A percentile compares a stretch with the other conserved stretches of the same genome.
Evolutionary conservation across 139 green algal genomes (phyloP).

Genomic region (Ettlia oleoabundans): DNA sequence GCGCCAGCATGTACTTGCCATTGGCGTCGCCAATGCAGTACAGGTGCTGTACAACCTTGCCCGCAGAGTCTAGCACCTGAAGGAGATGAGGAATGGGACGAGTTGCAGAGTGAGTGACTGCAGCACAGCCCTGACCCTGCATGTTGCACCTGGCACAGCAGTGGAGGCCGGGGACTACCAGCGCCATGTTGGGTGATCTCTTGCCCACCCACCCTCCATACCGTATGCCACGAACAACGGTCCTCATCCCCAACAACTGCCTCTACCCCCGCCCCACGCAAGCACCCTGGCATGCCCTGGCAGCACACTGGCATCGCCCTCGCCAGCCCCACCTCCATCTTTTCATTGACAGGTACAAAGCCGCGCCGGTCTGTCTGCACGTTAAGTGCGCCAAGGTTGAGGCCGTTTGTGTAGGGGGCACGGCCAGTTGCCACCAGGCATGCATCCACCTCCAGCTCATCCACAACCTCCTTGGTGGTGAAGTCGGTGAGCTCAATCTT

Average conservation of each 20-base stretch:
- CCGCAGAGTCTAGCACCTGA: slow-evolving; percentile 71
- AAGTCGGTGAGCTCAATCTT: slow-evolving; percentile 98
- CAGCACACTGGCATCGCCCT: background rate
- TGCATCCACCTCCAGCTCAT: slow-evolving; percentile 93
- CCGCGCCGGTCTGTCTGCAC: slow-evolving; percentile 89
- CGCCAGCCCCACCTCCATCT: slow-evolving; percentile 85
- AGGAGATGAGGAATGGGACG: background rate
- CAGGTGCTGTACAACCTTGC: slow-evolving; percentile 79
- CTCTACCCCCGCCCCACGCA: background rate
- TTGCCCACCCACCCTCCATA: too few species aligned
- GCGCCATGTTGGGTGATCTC: too few species aligned
- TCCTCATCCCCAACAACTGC: background rate
- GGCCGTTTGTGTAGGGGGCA: slow-evolving; percentile 84
- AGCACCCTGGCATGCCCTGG: too few species aligned
- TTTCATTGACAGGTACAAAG: slow-evolving; percentile 95
- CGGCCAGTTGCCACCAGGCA: slow-evolving; percentile 95
- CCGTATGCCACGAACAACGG: too few species aligned
- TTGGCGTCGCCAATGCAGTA: slow-evolving; percentile 99
- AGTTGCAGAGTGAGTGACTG: too few species aligned
- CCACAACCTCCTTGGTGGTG: slow-evolving; percentile 97
- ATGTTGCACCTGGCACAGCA: too few species aligned
- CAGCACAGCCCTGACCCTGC: too few species aligned
- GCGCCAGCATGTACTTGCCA: slow-evolving; percentile 94
- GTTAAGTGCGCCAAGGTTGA: slow-evolving; percentile 82
- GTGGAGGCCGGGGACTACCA: too few species aligned